These are phyloP conservation scores for Podaxis sp. DNA, from an alignment of 768 basidiomycete species.

Conservation along the genomic window DNA sequence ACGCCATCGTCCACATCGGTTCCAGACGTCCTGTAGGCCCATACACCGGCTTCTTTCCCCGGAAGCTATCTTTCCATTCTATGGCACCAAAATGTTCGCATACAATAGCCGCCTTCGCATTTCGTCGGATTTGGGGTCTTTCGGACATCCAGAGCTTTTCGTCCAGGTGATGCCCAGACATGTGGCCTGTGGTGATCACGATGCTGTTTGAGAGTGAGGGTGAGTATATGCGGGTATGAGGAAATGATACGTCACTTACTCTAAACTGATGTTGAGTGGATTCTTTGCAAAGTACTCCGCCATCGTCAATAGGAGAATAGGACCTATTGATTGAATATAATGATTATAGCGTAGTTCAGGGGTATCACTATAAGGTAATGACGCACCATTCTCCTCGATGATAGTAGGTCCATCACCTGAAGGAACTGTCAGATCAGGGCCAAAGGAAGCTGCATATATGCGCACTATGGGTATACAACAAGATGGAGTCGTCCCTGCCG, in stretches of 20 bases:
- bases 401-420: slow-evolving; percentile 30
- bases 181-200: slow-evolving; percentile 28
- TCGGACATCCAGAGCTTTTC: slow-evolving; percentile 27
- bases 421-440: neutral
- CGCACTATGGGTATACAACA: slow-evolving; percentile 31
- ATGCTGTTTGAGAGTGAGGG: slow-evolving; percentile 17
- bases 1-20: slow-evolving; percentile 34
- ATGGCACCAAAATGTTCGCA: slow-evolving; percentile 31
- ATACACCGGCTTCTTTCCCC: slow-evolving; percentile 21
- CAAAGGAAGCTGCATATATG: neutral
- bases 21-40: slow-evolving; percentile 25
- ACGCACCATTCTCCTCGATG: slow-evolving; percentile 29
- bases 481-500: slow-evolving; percentile 20
- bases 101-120: slow-evolving; percentile 27
- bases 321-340: slow-evolving; percentile 17
- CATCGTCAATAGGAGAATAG: slow-evolving; percentile 27
- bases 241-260: slow-evolving; percentile 17
- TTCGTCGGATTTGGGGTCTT: slow-evolving; percentile 22
- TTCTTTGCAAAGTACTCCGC: slow-evolving; percentile 28
- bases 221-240: neutral
- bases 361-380: neutral
- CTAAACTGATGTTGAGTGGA: slow-evolving; percentile 25
- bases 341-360: neutral
- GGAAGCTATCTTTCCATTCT: slow-evolving; percentile 28
- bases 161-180: slow-evolving; percentile 27